phyloP scores from a whole-genome alignment of 2,329 filamentous ascomycete species.

The Fusarium tupiense region DNA sequence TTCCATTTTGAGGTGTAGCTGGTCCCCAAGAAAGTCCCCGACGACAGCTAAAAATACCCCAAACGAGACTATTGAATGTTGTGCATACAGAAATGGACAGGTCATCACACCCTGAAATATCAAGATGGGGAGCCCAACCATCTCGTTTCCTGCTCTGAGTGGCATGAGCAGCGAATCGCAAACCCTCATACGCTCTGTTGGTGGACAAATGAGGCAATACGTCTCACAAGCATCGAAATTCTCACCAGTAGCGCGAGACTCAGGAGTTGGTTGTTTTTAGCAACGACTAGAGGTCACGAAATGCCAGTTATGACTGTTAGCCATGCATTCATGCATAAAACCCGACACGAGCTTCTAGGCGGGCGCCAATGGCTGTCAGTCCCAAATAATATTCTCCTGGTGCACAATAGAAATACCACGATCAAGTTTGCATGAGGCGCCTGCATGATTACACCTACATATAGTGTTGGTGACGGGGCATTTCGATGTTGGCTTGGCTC shows the following conservation, averaged over 20 bases:
- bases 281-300: background rate
- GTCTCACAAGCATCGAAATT: background rate
- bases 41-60: conserved; percentile 3
- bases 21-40: background rate
- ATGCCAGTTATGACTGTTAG: background rate
- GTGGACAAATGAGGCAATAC: background rate
- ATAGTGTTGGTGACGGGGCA: too few species aligned
- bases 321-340: background rate
- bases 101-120: background rate
- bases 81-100: background rate
- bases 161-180: background rate
- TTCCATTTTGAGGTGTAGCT: background rate
- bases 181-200: background rate
- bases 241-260: background rate
- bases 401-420: background rate
- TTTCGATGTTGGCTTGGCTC: background rate
- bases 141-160: too few species aligned
- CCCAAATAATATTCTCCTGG: background rate
- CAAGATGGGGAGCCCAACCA: background rate
- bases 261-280: too few species aligned
- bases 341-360: background rate
- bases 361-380: background rate
- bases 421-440: background rate
- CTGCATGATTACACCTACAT: background rate
- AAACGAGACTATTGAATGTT: conserved; percentile 4